Base-by-base conservation (phyloP, 371 early-diverging fungal species). In the Lichtheimia ornata region DNA sequence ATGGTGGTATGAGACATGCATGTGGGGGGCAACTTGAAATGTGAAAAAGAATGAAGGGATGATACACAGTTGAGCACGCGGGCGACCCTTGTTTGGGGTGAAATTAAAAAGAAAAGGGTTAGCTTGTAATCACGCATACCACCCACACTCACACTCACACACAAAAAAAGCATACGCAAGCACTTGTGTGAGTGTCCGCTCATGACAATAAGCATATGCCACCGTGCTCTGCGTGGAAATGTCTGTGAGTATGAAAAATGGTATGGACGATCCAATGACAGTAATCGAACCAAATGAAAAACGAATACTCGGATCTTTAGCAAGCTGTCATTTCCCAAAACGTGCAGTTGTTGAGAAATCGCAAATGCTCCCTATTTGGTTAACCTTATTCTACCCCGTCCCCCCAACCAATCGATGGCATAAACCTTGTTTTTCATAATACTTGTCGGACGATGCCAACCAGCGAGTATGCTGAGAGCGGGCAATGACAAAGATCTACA, bases 301-400 rank as follows among this genome's bases (percentile, higher is more conserved):
- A 56, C 56, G 56, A 56, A 14, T 56, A 27, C 15, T 56, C 43
- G 56, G 56, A 56, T 56, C 54, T 24, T 54, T 28, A 56, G 42
- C 41, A 54, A 51, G 41, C 54, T 56, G 56, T 56, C 56, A 56
- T 56, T 44, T 56, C 24, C 56, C 24, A 44, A 22, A 56, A 45
- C 17, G 42, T 47, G n/a, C 47, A 22, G 22, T 1, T n/a, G 56
- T 56, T 56, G 56, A 35, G 42, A 41, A 56, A 56, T 35, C 56
- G 15, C 45, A 56, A 56, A 56, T 56, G 47, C 18, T 42, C 56
- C 56, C 6, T 25, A 56, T 44, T 25, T 56, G 22, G 56, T 42
- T 56, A 56, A 56, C 6, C 45, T 44, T 54, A 41, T 56, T 56
- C 45, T 56, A 22, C 42, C 17, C 17, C 2, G 18, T 18, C 22